Percentiles rank a stretch among this genome's conserved stretches.
Evolutionary conservation across 495 filamentous ascomycete genomes (phyloP).

Genomic region (Rostrohypoxylon terebratum): DNA sequence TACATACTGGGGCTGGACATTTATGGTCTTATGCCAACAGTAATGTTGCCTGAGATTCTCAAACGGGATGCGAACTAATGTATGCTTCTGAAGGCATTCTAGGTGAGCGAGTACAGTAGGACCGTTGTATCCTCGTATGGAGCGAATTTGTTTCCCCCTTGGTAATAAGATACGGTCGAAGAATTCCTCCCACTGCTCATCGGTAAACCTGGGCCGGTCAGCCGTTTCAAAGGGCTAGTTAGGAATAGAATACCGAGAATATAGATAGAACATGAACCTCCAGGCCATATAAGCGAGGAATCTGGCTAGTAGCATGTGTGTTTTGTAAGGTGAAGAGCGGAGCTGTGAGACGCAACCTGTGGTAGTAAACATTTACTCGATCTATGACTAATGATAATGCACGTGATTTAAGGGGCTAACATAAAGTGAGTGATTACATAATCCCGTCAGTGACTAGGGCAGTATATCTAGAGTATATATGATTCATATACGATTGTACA

Average conservation of each 20-base stretch:
- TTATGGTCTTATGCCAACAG: conserved; percentile 60
- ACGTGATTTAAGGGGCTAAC: neutral
- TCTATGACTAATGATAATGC: neutral
- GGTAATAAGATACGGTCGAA: conserved; percentile 54
- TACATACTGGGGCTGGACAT: conserved; percentile 67
- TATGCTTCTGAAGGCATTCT: conserved; percentile 56
- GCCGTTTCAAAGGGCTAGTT: conserved; percentile 15
- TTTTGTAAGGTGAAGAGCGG: neutral
- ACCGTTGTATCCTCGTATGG: neutral
- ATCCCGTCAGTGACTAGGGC: neutral
- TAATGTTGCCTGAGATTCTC: conserved; percentile 72
- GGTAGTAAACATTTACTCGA: neutral
- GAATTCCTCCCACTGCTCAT: conserved; percentile 38
- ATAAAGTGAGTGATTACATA: neutral
- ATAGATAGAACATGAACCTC: neutral
- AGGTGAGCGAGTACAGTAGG: neutral
- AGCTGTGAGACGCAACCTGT: neutral
- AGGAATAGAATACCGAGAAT: neutral
- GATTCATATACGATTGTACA: neutral
- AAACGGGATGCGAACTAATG: conserved; percentile 73
- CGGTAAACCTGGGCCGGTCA: conserved; percentile 24
- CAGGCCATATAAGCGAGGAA: neutral
- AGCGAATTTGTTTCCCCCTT: neutral
- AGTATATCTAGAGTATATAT: neutral
- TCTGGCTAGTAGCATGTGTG: neutral